Evolutionary conservation across 2,329 filamentous ascomycete species (phyloP), one percentile per base, ranked within the genome.

Genomic region (Pseudopyricularia javanii): DNA sequence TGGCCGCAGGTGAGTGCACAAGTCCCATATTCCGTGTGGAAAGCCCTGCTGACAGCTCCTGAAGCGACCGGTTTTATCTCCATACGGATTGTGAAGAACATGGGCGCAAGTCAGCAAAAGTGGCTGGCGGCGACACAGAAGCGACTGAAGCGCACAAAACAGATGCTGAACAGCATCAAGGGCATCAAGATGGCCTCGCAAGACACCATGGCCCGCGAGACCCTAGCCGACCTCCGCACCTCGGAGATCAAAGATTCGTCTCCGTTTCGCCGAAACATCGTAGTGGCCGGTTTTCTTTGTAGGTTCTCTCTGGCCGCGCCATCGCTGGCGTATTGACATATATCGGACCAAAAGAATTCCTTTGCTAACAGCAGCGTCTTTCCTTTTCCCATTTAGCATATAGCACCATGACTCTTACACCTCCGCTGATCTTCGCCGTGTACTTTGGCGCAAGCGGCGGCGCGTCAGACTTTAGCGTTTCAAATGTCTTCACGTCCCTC

Each of bases 41-140:
- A n/a, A n/a, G n/a, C n/a, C n/a, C n/a, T n/a, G n/a, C n/a, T n/a
- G n/a, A n/a, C n/a, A n/a, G n/a, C n/a, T n/a, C n/a, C n/a, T n/a
- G n/a, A n/a, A n/a, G n/a, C n/a, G n/a, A n/a, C n/a, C n/a, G n/a
- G n/a, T n/a, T n/a, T n/a, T n/a, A n/a, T n/a, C n/a, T n/a, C n/a
- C n/a, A n/a, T n/a, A n/a, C n/a, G n/a, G n/a, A n/a, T n/a, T n/a
- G n/a, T n/a, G n/a, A n/a, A n/a, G n/a, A n/a, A n/a, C n/a, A n/a
- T n/a, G n/a, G n/a, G n/a, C n/a, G n/a, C n/a, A n/a, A n/a, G 30
- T 14, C 73, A 75, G 54, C 68, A 67, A 4, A 58, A 62, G 17
- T 78, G 75, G 75, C 65, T 77, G 17, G 65, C 70, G 50, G 73
- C 73, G 11, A 73, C 75, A 12, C 67, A 77, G 56, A 62, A 62